Base-by-base conservation (phyloP, 2,329 filamentous ascomycete genomes). In the Nectriaceae sp. region DNA sequence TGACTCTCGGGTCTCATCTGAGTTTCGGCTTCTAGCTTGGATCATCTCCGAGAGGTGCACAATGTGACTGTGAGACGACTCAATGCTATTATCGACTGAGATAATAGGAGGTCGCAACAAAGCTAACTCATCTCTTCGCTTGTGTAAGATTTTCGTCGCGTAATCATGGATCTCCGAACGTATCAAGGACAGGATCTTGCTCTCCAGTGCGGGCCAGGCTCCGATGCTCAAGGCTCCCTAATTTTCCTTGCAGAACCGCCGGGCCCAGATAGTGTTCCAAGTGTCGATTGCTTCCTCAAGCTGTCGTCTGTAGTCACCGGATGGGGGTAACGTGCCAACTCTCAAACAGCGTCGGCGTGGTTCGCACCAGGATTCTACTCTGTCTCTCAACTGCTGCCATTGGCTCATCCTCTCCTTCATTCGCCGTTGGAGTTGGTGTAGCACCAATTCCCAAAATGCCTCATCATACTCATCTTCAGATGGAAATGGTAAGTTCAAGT, bases 251-350 rank as follows among this genome's bases (percentile, higher is more conserved):
- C 45, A 57, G 6, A 59, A 57, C 2, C 50, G 41, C 1, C 22
- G n/a, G 1, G 20, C 38, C 16, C 49, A 62, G 2, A 56, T 33
- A 10, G 13, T 1, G 18, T 62, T 62, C 59, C 57, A 62, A 1
- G 41, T n/a, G 8, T 62, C 55, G 3, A 60, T 44, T 1, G 39
- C 11, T 0, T 4, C 10, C 11, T 58, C 54, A 1, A 61, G 33
- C 3, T 53, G 49, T 0, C 24, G n/a, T n/a, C n/a, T n/a, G n/a
- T n/a, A n/a, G n/a, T n/a, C 16, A 0, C 44, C 44, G 1, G 46
- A 24, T 4, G 39, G 29, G 1, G 35, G 43, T 1, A 55, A 19
- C 2, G 29, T 42, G 2, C 47, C 50, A 4, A 52, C 40, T 4
- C 38, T 21, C 8, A 61, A 18, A 1, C 13, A 20, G 0, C 40